A percentile compares a stretch with the other conserved stretches of the same genome.
phyloP scores from a whole-genome alignment of 345 rosid genomes.

The Rhodamnia argentea region DNA sequence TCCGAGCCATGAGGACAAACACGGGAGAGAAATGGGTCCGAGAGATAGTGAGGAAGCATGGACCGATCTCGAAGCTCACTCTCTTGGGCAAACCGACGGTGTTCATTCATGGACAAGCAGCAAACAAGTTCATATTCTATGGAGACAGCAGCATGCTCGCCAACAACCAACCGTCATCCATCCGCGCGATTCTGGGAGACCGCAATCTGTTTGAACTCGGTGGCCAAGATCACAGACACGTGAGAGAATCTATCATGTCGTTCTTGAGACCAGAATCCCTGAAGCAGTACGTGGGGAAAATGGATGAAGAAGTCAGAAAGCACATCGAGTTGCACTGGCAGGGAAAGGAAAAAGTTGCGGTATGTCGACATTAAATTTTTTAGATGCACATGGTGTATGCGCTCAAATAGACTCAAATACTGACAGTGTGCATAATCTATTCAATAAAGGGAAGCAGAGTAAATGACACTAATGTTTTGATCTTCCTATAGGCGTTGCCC shows the following conservation, averaged over 20 bases:
- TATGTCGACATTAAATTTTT: neutral
- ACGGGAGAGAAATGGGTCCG: slow-evolving; percentile 32
- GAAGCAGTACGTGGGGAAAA: slow-evolving; percentile 33
- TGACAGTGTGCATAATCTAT: neutral
- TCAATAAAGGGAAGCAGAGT: neutral
- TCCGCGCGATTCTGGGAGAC: slow-evolving; percentile 21
- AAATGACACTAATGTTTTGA: neutral
- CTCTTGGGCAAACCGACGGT: slow-evolving; percentile 38
- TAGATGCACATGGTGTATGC: neutral
- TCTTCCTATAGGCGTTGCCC: slow-evolving; percentile 28
- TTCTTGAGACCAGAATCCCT: slow-evolving; percentile 52
- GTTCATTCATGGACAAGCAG: slow-evolving; percentile 28
- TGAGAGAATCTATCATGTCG: slow-evolving; percentile 25
- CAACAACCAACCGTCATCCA: slow-evolving; percentile 25
- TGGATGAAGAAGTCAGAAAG: slow-evolving; percentile 35
- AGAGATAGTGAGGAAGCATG: slow-evolving; percentile 22
- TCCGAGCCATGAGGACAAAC: slow-evolving; percentile 34
- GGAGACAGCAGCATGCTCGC: slow-evolving; percentile 12
- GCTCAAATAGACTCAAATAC: neutral
- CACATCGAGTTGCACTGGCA: slow-evolving; percentile 32
- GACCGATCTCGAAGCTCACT: slow-evolving; percentile 35
- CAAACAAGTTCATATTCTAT: slow-evolving; percentile 35
- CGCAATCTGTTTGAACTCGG: slow-evolving; percentile 17
- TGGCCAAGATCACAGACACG: slow-evolving; percentile 36
- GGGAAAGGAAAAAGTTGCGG: slow-evolving; percentile 28